Conservation (phyloP, 306 rosid species). For the Gynostemma pentaphyllum region DNA sequence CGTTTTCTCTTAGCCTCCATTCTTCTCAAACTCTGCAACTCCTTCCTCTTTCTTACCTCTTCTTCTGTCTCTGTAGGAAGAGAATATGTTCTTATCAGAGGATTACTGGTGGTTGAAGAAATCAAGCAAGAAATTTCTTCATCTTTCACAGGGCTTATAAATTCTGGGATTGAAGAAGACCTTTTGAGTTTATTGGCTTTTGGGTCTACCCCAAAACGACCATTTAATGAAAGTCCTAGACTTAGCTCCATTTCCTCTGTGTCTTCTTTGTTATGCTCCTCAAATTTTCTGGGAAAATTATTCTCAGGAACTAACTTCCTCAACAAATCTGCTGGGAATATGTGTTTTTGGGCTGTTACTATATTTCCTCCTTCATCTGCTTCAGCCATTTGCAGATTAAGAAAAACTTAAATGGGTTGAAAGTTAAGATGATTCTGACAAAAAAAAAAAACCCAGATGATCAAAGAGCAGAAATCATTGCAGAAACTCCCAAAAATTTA, state of each 20-base stretch:
- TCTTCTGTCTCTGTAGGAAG: conserved; percentile 58
- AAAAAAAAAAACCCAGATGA: not conserved
- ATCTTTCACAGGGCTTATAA: conserved; percentile 15
- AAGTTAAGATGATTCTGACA: not conserved
- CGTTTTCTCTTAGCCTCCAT: conserved; percentile 64
- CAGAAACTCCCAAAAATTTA: not conserved
- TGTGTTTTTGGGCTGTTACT: conserved; percentile 10
- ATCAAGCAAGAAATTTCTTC: conserved; percentile 12
- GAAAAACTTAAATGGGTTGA: too few species aligned
- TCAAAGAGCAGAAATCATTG: not conserved
- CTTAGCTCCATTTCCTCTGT: conserved; percentile 42
- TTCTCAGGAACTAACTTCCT: conserved; percentile 21
- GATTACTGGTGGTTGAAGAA: not conserved
- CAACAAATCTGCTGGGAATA: conserved; percentile 36
- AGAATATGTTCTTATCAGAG: conserved; percentile 45
- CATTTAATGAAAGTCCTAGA: conserved; percentile 70
- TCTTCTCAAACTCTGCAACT: conserved; percentile 58
- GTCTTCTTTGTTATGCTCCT: conserved; percentile 8
- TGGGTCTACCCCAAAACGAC: conserved; percentile 74
- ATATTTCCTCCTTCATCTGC: conserved; percentile 18
- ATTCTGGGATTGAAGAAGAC: conserved; percentile 48
- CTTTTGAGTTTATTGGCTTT: conserved; percentile 38
- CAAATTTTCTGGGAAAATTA: conserved; percentile 17
- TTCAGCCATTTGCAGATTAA: conserved; percentile 37
- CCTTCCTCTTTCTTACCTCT: conserved; percentile 68